phyloP scores from a whole-genome alignment of 345 rosid genomes.

The Eutrema japonicum region DNA sequence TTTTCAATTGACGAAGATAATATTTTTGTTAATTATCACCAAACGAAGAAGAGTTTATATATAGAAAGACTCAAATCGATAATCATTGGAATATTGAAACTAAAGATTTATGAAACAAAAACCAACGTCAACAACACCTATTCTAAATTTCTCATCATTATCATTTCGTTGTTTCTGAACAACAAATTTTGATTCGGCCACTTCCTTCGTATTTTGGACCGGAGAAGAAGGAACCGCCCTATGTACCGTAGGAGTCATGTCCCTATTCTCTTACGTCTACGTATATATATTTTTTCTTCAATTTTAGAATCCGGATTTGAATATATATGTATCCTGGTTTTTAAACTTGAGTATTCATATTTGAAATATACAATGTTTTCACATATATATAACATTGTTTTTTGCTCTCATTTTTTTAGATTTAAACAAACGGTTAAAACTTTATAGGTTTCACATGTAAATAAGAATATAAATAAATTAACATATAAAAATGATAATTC shows the following conservation, averaged over 20 bases:
- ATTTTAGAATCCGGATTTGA: too few species aligned
- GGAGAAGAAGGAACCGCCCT: not conserved
- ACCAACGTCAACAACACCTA: not conserved
- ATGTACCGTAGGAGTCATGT: slow-evolving; percentile 7
- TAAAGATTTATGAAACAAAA: slow-evolving; percentile 1
- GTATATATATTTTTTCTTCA: not conserved
- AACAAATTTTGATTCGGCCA: not conserved
- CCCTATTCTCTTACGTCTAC: slow-evolving; percentile 14
- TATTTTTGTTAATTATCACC: not conserved
- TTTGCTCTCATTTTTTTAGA: too few species aligned
- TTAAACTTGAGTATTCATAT: not conserved
- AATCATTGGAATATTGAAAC: not conserved
- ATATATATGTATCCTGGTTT: not conserved
- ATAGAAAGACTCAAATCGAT: not conserved
- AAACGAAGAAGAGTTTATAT: too few species aligned
- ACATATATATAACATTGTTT: too few species aligned
- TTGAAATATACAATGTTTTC: not conserved
- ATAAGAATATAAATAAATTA: too few species aligned
- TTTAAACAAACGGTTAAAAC: too few species aligned
- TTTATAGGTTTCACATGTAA: too few species aligned
- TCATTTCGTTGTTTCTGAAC: slow-evolving; percentile 1
- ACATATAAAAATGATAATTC: too few species aligned
- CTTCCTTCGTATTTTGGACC: not conserved
- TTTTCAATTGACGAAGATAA: too few species aligned
- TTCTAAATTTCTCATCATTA: too few species aligned